These are phyloP conservation scores for Saccharomycopsis hybrid DNA, from an alignment of 1,139 yeast genomes.

Conservation along the genomic window DNA sequence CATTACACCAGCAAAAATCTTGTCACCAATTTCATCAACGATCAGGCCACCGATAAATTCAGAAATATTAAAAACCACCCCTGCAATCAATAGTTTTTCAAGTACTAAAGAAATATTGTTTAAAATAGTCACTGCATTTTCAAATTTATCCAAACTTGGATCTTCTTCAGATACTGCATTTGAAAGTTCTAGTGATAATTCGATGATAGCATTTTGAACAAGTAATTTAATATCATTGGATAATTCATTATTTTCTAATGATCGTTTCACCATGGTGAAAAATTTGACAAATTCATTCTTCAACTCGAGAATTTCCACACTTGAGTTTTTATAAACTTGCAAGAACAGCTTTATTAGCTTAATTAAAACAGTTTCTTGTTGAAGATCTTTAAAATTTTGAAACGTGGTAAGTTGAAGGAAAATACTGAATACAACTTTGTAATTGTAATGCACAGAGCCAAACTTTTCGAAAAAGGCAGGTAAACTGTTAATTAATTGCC, in stretches of 20 bases:
- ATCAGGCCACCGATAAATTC: slow-evolving; percentile 8
- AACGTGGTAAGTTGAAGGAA: slow-evolving; percentile 9
- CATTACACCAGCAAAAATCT: too few species aligned
- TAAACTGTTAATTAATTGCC: slow-evolving; percentile 6
- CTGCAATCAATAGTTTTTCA: slow-evolving; percentile 17
- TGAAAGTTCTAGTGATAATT: slow-evolving; percentile 15
- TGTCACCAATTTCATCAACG: slow-evolving; percentile 29
- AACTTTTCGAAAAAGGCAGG: slow-evolving; percentile 14
- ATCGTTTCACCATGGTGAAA: slow-evolving; percentile 8
- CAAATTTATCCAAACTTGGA: neutral
- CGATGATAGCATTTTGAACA: slow-evolving; percentile 17
- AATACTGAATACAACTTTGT: slow-evolving; percentile 9
- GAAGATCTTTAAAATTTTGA: slow-evolving; percentile 1
- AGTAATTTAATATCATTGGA: slow-evolving; percentile 12
- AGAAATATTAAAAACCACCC: slow-evolving; percentile 14
- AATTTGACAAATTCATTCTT: slow-evolving; percentile 11
- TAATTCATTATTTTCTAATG: slow-evolving; percentile 10
- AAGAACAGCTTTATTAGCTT: slow-evolving; percentile 13
- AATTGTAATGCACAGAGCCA: slow-evolving; percentile 3
- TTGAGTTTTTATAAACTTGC: slow-evolving; percentile 9
- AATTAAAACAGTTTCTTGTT: slow-evolving; percentile 5
- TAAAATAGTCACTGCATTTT: neutral
- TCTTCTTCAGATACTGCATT: neutral
- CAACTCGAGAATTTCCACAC: slow-evolving; percentile 8
- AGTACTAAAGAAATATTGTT: neutral